Evolutionary conservation across 2,329 filamentous ascomycete genomes (phyloP).

Genomic region (Colletotrichum tabaci): DNA sequence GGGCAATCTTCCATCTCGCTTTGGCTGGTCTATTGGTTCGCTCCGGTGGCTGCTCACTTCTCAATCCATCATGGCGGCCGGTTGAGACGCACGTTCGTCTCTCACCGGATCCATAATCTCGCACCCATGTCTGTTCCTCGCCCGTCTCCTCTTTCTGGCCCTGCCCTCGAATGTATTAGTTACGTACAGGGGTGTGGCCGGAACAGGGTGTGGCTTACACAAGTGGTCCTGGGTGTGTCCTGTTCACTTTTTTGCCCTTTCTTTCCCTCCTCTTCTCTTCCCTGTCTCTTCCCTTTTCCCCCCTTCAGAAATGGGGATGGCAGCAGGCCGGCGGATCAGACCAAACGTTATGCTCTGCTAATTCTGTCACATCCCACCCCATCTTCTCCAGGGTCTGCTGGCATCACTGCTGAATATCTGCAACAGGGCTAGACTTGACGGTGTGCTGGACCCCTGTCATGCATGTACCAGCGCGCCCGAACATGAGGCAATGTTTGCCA

Average conservation of each 20-base stretch:
- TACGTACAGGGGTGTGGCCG: slow-evolving; percentile 33
- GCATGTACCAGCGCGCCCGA: slow-evolving; percentile 46
- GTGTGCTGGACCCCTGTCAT: slow-evolving; percentile 54
- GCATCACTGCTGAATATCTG: slow-evolving; percentile 48
- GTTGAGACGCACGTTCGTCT: slow-evolving; percentile 41
- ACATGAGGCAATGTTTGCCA: slow-evolving; percentile 44
- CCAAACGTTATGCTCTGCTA: slow-evolving; percentile 53
- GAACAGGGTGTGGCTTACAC: slow-evolving; percentile 40
- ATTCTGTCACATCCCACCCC: slow-evolving; percentile 53
- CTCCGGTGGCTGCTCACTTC: slow-evolving; percentile 39
- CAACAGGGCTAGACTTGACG: slow-evolving; percentile 59
- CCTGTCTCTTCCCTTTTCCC: not conserved
- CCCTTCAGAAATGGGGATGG: slow-evolving; percentile 44
- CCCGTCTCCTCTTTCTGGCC: slow-evolving; percentile 40
- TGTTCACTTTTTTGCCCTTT: slow-evolving; percentile 38
- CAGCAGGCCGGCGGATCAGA: slow-evolving; percentile 50
- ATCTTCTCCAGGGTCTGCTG: slow-evolving; percentile 48
- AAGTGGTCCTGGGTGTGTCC: slow-evolving; percentile 36
- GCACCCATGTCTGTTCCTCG: slow-evolving; percentile 35
- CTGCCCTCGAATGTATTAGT: slow-evolving; percentile 20
- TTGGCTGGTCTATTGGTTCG: slow-evolving; percentile 26
- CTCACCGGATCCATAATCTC: slow-evolving; percentile 43
- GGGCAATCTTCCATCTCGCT: slow-evolving; percentile 21
- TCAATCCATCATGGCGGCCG: slow-evolving; percentile 38
- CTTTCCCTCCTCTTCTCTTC: not conserved